Percentiles rank a stretch among this genome's conserved stretches.
phyloP scores from a whole-genome alignment of 83 land plant genomes.

The Picea engelmannii region DNA sequence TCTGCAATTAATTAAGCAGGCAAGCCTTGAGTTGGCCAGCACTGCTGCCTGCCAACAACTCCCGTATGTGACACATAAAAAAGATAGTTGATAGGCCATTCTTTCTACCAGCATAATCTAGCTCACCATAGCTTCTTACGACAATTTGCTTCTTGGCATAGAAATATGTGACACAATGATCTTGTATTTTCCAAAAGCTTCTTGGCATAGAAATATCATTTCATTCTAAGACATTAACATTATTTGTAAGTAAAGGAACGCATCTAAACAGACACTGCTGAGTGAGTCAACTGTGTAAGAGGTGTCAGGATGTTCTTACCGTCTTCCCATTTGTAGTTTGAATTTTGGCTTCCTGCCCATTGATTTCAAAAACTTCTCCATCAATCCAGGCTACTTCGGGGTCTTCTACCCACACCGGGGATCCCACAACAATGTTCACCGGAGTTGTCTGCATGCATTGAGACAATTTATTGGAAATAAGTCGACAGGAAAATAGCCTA shows the following conservation, averaged over 20 bases:
- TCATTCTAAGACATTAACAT: background rate
- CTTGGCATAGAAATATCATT: background rate
- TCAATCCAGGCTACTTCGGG: no score
- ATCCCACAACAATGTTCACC: no score
- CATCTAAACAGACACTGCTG: no score
- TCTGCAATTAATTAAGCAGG: background rate
- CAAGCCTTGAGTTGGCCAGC: background rate
- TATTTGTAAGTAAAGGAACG: no score
- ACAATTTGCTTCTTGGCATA: background rate
- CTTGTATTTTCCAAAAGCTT: background rate
- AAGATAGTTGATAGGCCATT: background rate
- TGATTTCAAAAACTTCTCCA: conserved; percentile 41
- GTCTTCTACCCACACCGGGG: no score
- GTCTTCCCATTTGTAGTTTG: conserved; percentile 40
- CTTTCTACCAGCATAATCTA: conserved; percentile 1
- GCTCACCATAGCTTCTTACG: background rate
- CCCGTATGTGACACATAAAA: background rate
- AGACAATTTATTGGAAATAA: no score
- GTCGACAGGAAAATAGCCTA: no score
- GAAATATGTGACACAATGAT: background rate
- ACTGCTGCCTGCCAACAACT: background rate
- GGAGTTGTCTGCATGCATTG: no score
- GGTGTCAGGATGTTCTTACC: conserved; percentile 27
- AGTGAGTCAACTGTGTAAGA: no score
- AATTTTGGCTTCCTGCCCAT: conserved; percentile 43